Evolutionary conservation across 768 basidiomycete species (phyloP).

Genomic region (Termitomyces sp.): DNA sequence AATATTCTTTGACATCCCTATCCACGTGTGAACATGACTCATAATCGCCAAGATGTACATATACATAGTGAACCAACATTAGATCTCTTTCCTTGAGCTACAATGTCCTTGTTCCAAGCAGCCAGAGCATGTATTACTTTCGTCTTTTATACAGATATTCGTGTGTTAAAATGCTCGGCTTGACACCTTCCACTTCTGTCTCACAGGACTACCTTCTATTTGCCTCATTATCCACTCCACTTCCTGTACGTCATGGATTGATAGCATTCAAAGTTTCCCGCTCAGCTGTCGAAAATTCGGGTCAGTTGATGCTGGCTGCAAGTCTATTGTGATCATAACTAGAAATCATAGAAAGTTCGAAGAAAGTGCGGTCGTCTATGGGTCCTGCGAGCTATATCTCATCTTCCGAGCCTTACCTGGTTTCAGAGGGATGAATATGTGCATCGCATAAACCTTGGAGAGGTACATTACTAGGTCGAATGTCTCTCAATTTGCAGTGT

Average conservation of each 20-base stretch:
- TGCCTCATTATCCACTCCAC: not conserved
- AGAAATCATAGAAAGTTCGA: not conserved
- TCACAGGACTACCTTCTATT: not conserved
- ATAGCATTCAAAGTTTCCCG: conserved; percentile 15
- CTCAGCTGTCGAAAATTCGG: conserved; percentile 6
- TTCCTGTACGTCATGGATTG: conserved; percentile 5
- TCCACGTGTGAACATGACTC: too few relatives aligned
- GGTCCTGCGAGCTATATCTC: not conserved
- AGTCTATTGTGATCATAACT: not conserved
- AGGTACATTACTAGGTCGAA: conserved; percentile 13
- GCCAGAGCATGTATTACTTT: not conserved
- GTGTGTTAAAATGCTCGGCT: too few relatives aligned
- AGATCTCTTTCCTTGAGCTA: conserved; percentile 15
- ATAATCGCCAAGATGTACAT: not conserved
- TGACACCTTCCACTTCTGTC: not conserved
- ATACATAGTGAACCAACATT: conserved; percentile 12
- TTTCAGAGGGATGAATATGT: conserved; percentile 1
- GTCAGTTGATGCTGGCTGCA: not conserved
- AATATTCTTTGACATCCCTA: too few relatives aligned
- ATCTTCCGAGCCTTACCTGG: not conserved
- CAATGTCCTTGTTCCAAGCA: not conserved
- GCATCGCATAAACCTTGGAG: conserved; percentile 10
- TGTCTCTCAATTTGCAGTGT: conserved; percentile 12
- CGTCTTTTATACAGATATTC: too few relatives aligned
- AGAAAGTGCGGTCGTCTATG: conserved; percentile 17